These are phyloP conservation scores for Zymoseptoria crescenta DNA, from an alignment of 2,329 filamentous ascomycete species.

Conservation along the genomic window DNA sequence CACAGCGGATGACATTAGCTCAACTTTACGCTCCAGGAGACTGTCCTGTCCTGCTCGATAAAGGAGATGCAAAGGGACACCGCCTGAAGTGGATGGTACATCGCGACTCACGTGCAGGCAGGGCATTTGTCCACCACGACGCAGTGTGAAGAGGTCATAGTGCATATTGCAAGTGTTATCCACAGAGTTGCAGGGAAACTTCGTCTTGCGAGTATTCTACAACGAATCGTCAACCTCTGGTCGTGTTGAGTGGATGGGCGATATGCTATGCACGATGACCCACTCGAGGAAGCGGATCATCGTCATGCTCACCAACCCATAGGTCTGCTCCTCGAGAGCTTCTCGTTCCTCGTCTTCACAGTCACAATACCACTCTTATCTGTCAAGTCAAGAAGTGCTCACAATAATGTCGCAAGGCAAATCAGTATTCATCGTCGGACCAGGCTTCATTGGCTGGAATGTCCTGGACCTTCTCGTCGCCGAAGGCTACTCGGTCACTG, in stretches of 20 bases:
- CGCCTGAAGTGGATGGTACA: no score
- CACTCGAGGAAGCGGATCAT: not conserved
- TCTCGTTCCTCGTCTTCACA: not conserved
- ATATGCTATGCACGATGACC: not conserved
- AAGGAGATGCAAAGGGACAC: no score
- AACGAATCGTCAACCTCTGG: not conserved
- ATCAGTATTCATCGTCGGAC: constrained; percentile 39
- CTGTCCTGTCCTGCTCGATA: no score
- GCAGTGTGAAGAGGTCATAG: no score
- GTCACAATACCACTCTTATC: not conserved
- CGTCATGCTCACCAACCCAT: not conserved
- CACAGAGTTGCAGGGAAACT: no score
- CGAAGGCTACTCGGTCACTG: constrained; percentile 35
- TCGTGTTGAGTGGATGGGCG: not conserved
- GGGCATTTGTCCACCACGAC: no score
- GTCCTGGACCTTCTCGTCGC: constrained; percentile 38
- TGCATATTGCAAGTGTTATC: no score
- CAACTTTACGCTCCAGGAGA: no score
- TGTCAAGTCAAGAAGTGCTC: not conserved
- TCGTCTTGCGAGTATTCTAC: no score
- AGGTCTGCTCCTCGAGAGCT: not conserved
- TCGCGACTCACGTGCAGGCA: no score
- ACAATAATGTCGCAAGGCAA: constrained; percentile 16
- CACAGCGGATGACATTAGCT: no score
- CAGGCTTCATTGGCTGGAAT: constrained; percentile 43